phyloP scores from a whole-genome alignment of 2,329 filamentous ascomycete species.

The Cladosporium cucumerinum region DNA sequence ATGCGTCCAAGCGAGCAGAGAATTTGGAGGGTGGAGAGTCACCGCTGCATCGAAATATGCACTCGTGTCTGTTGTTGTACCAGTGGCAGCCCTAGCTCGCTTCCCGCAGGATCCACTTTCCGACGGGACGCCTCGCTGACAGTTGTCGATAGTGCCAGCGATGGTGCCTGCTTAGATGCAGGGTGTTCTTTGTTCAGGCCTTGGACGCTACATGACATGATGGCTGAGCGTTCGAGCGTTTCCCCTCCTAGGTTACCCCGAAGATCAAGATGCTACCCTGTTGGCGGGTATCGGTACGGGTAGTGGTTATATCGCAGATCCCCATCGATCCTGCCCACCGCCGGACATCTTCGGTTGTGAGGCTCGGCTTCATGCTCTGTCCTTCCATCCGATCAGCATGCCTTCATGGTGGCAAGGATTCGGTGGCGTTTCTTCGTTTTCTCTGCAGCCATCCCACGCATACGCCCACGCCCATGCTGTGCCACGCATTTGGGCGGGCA shows the following conservation, averaged over 20 bases:
- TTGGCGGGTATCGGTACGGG: not conserved
- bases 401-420: constrained; percentile 2
- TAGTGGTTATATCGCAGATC: not conserved
- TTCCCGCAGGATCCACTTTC: not conserved
- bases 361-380: not conserved
- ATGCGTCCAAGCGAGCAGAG: not conserved
- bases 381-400: not conserved
- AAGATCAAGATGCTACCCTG: not conserved
- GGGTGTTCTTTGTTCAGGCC: not conserved
- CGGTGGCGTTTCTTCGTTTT: not conserved
- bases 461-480: not conserved
- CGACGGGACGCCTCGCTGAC: not conserved
- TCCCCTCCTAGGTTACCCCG: not conserved
- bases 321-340: not conserved
- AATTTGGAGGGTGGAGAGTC: not conserved
- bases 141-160: not conserved
- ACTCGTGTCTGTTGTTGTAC: constrained; percentile 1
- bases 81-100: not conserved
- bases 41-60: constrained; percentile 1
- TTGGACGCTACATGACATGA: constrained; percentile 2
- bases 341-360: constrained; percentile 5
- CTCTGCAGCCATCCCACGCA: not conserved
- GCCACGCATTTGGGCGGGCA: not conserved
- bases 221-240: not conserved
- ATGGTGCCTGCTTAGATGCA: constrained; percentile 1